These are phyloP conservation scores for Colletotrichum chrysophilum DNA, from an alignment of 2,329 filamentous ascomycete genomes.

Conservation along the genomic window DNA sequence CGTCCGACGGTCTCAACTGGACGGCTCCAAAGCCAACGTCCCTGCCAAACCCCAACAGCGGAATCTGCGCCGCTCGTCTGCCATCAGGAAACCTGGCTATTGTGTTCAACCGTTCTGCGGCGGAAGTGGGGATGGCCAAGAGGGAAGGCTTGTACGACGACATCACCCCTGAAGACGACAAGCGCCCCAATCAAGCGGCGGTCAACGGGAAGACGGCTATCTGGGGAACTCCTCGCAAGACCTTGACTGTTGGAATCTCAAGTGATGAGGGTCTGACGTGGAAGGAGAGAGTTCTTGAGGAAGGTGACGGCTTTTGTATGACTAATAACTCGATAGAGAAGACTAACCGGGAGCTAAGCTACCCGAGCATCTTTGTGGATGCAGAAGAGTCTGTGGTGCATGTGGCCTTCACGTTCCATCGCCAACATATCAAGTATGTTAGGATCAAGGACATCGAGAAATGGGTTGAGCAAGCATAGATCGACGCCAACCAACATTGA, in stretches of 20 bases:
- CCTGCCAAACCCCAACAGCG: constrained; percentile 49
- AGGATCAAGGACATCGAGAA: constrained; percentile 29
- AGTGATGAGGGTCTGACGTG: constrained; percentile 41
- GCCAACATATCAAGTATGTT: constrained; percentile 47
- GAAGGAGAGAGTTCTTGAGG: constrained; percentile 42
- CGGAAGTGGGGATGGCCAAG: constrained; percentile 33
- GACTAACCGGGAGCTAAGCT: constrained; percentile 47
- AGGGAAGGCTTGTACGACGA: constrained; percentile 49
- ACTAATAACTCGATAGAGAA: constrained; percentile 48
- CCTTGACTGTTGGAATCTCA: constrained; percentile 38
- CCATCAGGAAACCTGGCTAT: constrained; percentile 38
- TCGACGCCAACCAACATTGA: too few relatives aligned
- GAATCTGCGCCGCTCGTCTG: constrained; percentile 41
- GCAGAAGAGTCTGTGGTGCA: constrained; percentile 27
- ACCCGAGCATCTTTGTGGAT: constrained; percentile 43
- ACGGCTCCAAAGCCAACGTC: constrained; percentile 33
- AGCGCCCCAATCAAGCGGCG: constrained; percentile 39
- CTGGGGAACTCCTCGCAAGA: constrained; percentile 46
- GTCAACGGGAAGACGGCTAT: constrained; percentile 42
- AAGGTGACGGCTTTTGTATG: constrained; percentile 49
- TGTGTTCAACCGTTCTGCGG: constrained; percentile 45
- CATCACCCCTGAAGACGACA: constrained; percentile 44
- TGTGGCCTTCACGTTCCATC: constrained; percentile 46
- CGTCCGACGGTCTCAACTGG: constrained; percentile 43
- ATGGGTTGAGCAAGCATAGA: constrained; percentile 24